Base-by-base conservation (phyloP, 2,329 filamentous ascomycete genomes). In the Ceratocystis alfenasii region DNA sequence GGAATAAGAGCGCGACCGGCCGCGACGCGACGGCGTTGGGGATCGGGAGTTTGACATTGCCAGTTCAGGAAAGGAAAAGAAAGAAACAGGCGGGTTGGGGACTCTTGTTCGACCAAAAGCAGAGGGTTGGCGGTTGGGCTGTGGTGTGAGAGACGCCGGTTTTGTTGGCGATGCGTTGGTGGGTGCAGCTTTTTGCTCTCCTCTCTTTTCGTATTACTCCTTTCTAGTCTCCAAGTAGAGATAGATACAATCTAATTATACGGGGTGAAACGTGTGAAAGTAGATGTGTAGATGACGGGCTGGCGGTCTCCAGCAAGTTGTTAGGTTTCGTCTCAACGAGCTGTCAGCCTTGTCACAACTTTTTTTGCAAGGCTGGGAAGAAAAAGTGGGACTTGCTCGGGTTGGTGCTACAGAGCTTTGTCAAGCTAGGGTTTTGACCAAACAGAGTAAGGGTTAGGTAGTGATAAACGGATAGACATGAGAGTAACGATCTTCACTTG, bases 1-100 rank as follows among this genome's bases (percentile, higher is more conserved):
- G 74, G 48, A 72, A 71, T 3, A 73, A 73, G 61, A 67, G 20
- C 48, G n/a, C 2, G 68, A 68, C 0, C 46, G 62, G n/a, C 50
- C n/a, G 25, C 63, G 3, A 7, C 46, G 48, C 36, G 63, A 60
- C 59, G 62, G 28, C 41, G 67, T n/a, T 46, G 65, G 15, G 45
- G 64, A 62, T 5, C 50, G 60, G 12, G 55, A 64, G 60, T 62
- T 25, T 17, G 22, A 10, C 61, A 63, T 63, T 25, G 20, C 36
- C 36, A 41, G 36, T 4, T 41, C 10, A 1, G 36, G 36, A 15
- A 12, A 12, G 12, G 12, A 7, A 33, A 33, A 33, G 36, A 12
- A 25, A 15, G 48, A 48, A 7, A 20, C 22, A 53, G 10, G 10
- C 20, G 15, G 25, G 48, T 15, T 28, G 8, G 15, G 15, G 22